phyloP scores from a whole-genome alignment of 2,329 filamentous ascomycete species.

The Claviceps digitariae region DNA sequence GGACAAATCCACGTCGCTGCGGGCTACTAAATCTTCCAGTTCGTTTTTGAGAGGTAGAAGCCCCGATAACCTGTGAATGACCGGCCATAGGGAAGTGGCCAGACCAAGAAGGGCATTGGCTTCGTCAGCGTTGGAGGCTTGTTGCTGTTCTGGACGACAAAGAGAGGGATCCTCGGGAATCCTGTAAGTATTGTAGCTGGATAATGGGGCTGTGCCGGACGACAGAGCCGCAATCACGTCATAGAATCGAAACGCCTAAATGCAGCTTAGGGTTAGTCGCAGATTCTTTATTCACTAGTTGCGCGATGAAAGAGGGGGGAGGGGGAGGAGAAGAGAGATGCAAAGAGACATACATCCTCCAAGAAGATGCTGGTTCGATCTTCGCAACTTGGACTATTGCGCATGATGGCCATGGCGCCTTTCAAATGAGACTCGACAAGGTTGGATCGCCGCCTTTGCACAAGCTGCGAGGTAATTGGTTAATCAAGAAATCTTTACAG shows the following conservation, averaged over 20 bases:
- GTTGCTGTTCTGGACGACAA: conserved; percentile 22
- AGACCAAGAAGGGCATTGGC: conserved; percentile 48
- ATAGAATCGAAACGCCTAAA: conserved; percentile 50
- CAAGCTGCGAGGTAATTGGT: conserved; percentile 28
- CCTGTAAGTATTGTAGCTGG: conserved; percentile 32
- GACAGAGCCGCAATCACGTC: conserved; percentile 52
- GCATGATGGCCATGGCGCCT: conserved; percentile 49
- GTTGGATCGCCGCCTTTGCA: conserved; percentile 44
- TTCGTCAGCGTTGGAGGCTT: conserved; percentile 34
- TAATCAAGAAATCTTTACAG: not conserved
- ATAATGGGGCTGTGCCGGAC: conserved; percentile 43
- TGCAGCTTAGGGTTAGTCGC: not conserved
- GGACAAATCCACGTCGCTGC: conserved; percentile 21
- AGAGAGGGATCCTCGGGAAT: conserved; percentile 33
- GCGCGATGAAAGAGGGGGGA: too few relatives aligned
- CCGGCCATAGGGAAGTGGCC: conserved; percentile 48
- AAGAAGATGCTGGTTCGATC: conserved; percentile 43
- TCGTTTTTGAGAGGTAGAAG: conserved; percentile 39
- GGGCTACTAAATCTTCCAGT: conserved; percentile 30
- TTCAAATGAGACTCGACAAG: conserved; percentile 48
- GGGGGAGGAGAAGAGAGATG: too few relatives aligned
- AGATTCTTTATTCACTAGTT: not conserved
- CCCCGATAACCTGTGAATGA: conserved; percentile 46
- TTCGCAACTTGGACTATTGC: conserved; percentile 27
- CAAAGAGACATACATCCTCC: conserved; percentile 33